Conservation (phyloP, 176 grass and related monocot genomes). For the Tillandsia leiboldiana region DNA sequence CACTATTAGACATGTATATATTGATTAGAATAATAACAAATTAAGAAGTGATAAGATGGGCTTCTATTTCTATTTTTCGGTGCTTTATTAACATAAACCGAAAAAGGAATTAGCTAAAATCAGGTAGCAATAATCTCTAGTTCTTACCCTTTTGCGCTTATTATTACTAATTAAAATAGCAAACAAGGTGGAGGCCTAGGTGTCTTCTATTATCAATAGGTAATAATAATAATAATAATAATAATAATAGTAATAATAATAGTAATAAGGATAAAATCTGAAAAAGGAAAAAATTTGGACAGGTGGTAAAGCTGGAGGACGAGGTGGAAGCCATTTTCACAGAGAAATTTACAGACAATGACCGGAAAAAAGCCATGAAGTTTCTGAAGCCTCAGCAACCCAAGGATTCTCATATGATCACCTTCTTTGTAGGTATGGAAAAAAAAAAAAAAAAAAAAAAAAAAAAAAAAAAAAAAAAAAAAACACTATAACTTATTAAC, state of each 20-base stretch:
- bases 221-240: too few relatives aligned
- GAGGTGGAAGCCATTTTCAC: conserved; percentile 81
- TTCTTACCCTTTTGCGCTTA: not conserved
- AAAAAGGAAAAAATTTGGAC: not conserved
- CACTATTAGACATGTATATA: too few relatives aligned
- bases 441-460: too few relatives aligned
- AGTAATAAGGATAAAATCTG: not conserved
- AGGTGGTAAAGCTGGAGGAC: conserved; percentile 78
- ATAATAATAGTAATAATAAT: not conserved
- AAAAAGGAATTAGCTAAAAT: too few relatives aligned
- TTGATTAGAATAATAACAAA: not conserved
- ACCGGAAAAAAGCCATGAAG: conserved; percentile 72
- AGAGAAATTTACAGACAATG: conserved; percentile 57
- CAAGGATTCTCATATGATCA: conserved; percentile 67
- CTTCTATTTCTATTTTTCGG: too few relatives aligned
- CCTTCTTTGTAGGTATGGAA: conserved; percentile 66
- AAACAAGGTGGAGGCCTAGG: not conserved
- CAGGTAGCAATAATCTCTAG: not conserved
- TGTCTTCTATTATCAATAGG: not conserved
- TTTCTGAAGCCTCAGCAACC: conserved; percentile 67
- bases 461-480: too few relatives aligned
- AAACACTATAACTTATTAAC: too few relatives aligned
- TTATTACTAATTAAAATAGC: not conserved
- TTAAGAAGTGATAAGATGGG: too few relatives aligned
- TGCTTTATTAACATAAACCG: too few relatives aligned